These are phyloP conservation scores for Aquilaria malaccensis DNA, from an alignment of 345 rosid genomes.

Conservation along the genomic window DNA sequence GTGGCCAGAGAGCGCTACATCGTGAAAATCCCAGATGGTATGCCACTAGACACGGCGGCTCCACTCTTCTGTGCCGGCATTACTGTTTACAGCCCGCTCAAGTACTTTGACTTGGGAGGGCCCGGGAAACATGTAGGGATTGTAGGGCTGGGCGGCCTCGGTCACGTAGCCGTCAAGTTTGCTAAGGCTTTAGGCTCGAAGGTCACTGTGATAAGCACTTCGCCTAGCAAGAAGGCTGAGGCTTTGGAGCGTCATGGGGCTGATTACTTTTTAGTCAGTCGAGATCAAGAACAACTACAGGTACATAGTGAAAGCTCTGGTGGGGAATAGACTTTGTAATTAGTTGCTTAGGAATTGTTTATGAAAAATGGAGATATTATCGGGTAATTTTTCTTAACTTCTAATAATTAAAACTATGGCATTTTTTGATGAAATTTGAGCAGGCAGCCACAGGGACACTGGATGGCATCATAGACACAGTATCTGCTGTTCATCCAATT, in stretches of 20 bases:
- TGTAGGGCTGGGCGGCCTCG: constrained; percentile 40
- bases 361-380: too few relatives aligned
- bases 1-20: constrained; percentile 2
- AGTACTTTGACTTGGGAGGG: constrained; percentile 17
- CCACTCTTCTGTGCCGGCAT: constrained; percentile 38
- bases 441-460: constrained; percentile 27
- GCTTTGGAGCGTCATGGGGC: constrained; percentile 33
- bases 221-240: constrained; percentile 25
- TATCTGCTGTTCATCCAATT: constrained; percentile 18
- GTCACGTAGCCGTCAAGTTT: constrained; percentile 38
- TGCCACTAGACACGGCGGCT: constrained; percentile 3
- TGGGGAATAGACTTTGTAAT: too few relatives aligned
- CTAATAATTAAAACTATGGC: too few relatives aligned
- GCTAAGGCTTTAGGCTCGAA: constrained; percentile 34
- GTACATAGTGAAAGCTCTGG: background rate
- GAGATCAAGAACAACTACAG: constrained; percentile 16
- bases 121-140: constrained; percentile 28
- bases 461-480: constrained; percentile 34
- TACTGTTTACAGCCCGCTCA: constrained; percentile 30
- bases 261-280: constrained; percentile 27
- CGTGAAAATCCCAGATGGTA: background rate
- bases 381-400: too few relatives aligned
- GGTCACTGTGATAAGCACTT: constrained; percentile 37
- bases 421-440: background rate
- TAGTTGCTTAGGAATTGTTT: too few relatives aligned